These are phyloP conservation scores for Spergularia azorica DNA, from an alignment of 179 eudicot genomes.

Conservation along the genomic window DNA sequence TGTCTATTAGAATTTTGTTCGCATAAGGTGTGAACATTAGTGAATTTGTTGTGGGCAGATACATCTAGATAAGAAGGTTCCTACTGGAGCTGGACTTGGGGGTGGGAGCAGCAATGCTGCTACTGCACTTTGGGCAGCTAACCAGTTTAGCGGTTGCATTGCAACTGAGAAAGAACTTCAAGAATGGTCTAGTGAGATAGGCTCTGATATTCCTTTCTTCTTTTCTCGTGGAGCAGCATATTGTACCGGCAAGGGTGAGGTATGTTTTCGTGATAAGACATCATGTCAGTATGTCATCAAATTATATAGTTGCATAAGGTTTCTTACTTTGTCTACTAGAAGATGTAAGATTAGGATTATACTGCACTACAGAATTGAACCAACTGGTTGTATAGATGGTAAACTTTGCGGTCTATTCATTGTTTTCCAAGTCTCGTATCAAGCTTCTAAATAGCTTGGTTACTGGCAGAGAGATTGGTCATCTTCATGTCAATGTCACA, in stretches of 20 bases:
- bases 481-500: background rate
- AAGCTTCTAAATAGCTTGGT: background rate
- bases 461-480: background rate
- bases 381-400: background rate
- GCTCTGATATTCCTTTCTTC: conserved; percentile 97
- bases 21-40: background rate
- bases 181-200: conserved; percentile 97
- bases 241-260: conserved; percentile 99
- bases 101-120: conserved; percentile 99
- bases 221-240: conserved; percentile 94
- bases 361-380: background rate
- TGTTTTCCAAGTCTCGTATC: too few relatives aligned
- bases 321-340: background rate
- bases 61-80: conserved; percentile 96
- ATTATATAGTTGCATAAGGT: background rate
- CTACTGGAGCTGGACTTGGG: conserved; percentile 98
- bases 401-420: background rate
- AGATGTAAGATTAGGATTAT: background rate
- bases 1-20: background rate
- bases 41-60: conserved; percentile 45
- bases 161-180: conserved; percentile 91
- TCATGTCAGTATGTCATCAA: background rate
- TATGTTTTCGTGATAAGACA: conserved; percentile 33
- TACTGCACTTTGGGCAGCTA: conserved; percentile 99
- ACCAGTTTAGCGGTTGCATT: conserved; percentile 82